Percentiles rank a stretch among this genome's conserved stretches.
These are phyloP conservation scores for Colletotrichum neosansevieriae DNA, from an alignment of 2,329 filamentous ascomycete genomes.

Conservation along the genomic window DNA sequence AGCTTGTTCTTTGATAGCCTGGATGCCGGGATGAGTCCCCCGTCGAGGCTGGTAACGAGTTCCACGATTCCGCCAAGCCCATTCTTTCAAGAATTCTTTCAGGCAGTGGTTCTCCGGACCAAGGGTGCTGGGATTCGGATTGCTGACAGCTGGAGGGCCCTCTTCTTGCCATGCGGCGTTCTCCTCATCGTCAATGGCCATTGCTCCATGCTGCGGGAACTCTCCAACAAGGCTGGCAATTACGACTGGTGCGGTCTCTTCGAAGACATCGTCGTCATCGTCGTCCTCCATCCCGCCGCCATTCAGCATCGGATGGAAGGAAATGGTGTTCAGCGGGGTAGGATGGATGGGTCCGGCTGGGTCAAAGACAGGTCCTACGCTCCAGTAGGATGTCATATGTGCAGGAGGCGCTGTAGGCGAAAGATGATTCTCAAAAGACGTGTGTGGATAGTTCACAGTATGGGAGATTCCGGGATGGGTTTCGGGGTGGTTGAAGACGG, in stretches of 20 bases:
- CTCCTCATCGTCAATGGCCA: conserved; percentile 27
- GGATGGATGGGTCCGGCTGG: conserved; percentile 24
- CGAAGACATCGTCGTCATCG: conserved; percentile 25
- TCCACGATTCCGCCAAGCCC: conserved; percentile 52
- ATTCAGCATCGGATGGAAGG: conserved; percentile 37
- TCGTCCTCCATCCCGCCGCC: conserved; percentile 27
- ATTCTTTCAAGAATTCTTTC: conserved; percentile 62
- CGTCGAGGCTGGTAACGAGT: conserved; percentile 36
- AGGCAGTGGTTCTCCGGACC: conserved; percentile 64
- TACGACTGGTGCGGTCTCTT: conserved; percentile 14
- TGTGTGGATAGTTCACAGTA: neutral
- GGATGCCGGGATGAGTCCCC: conserved; percentile 46
- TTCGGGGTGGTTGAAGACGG: conserved; percentile 7
- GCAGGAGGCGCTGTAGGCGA: conserved; percentile 23
- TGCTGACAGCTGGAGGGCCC: conserved; percentile 31
- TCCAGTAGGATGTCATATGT: conserved; percentile 31
- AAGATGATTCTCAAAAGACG: conserved; percentile 1
- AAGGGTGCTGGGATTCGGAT: conserved; percentile 51
- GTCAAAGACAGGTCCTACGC: conserved; percentile 16
- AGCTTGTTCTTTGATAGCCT: conserved; percentile 48
- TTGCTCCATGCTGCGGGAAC: conserved; percentile 28
- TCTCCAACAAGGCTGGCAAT: conserved; percentile 21
- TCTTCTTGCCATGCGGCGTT: conserved; percentile 31
- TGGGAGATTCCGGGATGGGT: conserved; percentile 1
- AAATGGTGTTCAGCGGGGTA: conserved; percentile 33